Percentiles rank a stretch among this genome's conserved stretches.
Evolutionary conservation across 495 filamentous ascomycete genomes (phyloP).

Genomic region (Penicillium crystallinum): DNA sequence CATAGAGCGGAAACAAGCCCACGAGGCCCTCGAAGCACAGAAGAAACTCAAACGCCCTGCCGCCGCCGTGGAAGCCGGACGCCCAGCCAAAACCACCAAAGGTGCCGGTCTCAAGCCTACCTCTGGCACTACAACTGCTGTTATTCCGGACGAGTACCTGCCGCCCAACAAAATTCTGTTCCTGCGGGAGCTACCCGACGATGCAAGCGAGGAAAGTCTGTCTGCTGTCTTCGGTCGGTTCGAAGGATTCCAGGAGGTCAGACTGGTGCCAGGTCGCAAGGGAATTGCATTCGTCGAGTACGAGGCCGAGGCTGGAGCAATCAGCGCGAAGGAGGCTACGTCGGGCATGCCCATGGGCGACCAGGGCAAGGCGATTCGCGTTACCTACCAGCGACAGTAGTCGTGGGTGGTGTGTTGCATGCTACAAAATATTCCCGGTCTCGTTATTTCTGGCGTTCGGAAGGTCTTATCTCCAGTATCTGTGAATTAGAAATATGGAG

Average conservation of each 20-base stretch:
- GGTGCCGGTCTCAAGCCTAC: slow-evolving; percentile 80
- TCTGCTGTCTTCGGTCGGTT: slow-evolving; percentile 79
- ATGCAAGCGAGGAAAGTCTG: slow-evolving; percentile 74
- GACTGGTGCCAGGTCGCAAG: slow-evolving; percentile 77
- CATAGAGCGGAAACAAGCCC: slow-evolving; percentile 85
- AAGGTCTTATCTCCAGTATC: slow-evolving; percentile 15
- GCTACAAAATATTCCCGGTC: slow-evolving; percentile 14
- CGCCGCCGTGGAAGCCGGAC: slow-evolving; percentile 44
- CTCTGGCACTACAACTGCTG: slow-evolving; percentile 58
- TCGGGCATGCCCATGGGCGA: slow-evolving; percentile 82
- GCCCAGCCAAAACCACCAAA: slow-evolving; percentile 67
- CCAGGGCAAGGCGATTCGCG: slow-evolving; percentile 63
- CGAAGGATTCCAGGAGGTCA: slow-evolving; percentile 91
- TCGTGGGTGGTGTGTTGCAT: slow-evolving; percentile 7
- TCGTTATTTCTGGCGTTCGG: slow-evolving; percentile 34
- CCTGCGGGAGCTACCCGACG: slow-evolving; percentile 86
- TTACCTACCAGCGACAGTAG: slow-evolving; percentile 89
- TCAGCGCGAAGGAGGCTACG: slow-evolving; percentile 90
- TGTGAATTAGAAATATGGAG: slow-evolving; percentile 21
- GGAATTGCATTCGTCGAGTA: slow-evolving; percentile 98
- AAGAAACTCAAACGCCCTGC: slow-evolving; percentile 77
- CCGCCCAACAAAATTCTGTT: slow-evolving; percentile 98
- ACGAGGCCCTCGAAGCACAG: slow-evolving; percentile 73
- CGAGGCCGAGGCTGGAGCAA: slow-evolving; percentile 81
- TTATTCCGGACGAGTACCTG: slow-evolving; percentile 94